These are phyloP conservation scores for Neodidymelliopsis sp. DNA, from an alignment of 2,329 filamentous ascomycete species.

Conservation along the genomic window DNA sequence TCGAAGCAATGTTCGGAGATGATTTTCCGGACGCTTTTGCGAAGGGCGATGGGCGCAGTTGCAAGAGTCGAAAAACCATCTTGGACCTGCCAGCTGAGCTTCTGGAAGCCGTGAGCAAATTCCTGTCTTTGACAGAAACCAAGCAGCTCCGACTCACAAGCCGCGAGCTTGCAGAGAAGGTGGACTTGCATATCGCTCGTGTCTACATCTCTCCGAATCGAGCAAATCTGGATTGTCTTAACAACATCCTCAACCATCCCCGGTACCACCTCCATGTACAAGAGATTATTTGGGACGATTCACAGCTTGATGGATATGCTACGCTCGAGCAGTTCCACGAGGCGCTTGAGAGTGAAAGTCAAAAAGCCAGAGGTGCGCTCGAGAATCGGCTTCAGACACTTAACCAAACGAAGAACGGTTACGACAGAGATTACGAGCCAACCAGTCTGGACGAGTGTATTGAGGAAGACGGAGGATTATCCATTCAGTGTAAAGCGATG, in stretches of 20 bases:
- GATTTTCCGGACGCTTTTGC: conserved; percentile 35
- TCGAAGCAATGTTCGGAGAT: conserved; percentile 35
- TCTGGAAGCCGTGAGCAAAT: conserved; percentile 22
- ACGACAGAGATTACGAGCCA: conserved; percentile 6
- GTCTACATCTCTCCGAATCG: conserved; percentile 54
- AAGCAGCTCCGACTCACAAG: conserved; percentile 31
- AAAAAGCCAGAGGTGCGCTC: background rate
- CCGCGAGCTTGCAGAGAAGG: conserved; percentile 23
- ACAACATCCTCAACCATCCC: conserved; percentile 49
- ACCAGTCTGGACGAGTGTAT: conserved; percentile 3
- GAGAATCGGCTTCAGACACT: conserved; percentile 6
- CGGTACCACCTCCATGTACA: conserved; percentile 38
- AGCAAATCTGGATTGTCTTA: conserved; percentile 49
- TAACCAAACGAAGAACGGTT: background rate
- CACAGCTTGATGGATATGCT: conserved; percentile 32
- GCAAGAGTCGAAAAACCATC: conserved; percentile 27
- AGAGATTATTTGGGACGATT: conserved; percentile 54
- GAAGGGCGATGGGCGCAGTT: conserved; percentile 6
- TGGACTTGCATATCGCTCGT: conserved; percentile 42
- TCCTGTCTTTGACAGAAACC: conserved; percentile 29
- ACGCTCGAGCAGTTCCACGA: conserved; percentile 19
- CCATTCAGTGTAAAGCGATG: conserved; percentile 25
- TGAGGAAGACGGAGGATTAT: conserved; percentile 8
- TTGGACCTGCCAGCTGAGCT: conserved; percentile 31
- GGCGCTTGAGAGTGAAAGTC: background rate